A percentile compares a stretch with the other conserved stretches of the same genome.
Evolutionary conservation across 306 rosid species (phyloP).

Genomic region (Glycine tomentella): DNA sequence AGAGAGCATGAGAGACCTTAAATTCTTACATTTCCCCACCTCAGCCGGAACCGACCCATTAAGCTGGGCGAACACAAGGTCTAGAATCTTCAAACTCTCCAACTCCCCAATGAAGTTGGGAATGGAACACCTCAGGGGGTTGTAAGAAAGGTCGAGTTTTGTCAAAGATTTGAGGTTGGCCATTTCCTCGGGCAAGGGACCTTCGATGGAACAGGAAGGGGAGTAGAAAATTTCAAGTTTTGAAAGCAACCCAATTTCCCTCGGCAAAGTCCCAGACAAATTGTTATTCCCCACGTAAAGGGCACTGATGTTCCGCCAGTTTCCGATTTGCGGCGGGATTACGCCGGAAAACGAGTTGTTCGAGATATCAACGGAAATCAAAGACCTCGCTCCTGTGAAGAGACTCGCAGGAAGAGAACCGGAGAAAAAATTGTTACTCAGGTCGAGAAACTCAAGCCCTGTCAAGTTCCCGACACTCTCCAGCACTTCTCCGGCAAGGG

Average conservation of each 20-base stretch:
- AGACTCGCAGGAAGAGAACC: conserved; percentile 75
- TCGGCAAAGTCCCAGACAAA: conserved; percentile 77
- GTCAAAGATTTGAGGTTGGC: conserved; percentile 62
- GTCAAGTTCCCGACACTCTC: conserved; percentile 71
- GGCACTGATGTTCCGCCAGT: conserved; percentile 68
- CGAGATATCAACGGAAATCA: conserved; percentile 78
- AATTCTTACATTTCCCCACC: conserved; percentile 73
- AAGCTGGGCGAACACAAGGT: conserved; percentile 72
- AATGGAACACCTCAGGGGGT: conserved; percentile 84
- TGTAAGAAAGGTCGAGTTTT: conserved; percentile 85
- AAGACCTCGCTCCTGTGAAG: conserved; percentile 60
- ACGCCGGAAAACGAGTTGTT: conserved; percentile 84
- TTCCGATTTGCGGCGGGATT: conserved; percentile 71
- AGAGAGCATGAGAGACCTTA: conserved; percentile 75
- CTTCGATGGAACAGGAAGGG: conserved; percentile 74
- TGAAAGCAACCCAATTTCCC: conserved; percentile 73
- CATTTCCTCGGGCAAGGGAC: conserved; percentile 88
- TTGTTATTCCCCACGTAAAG: conserved; percentile 73
- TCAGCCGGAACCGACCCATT: conserved; percentile 84
- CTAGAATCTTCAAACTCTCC: conserved; percentile 62
- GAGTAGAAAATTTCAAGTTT: conserved; percentile 64
- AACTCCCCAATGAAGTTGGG: conserved; percentile 81
- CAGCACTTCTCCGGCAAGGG: conserved; percentile 68
- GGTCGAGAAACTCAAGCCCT: conserved; percentile 66
- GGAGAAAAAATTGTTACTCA: conserved; percentile 74